Conservation (phyloP, 129 eudicot species). For the Tagetes patula region DNA sequence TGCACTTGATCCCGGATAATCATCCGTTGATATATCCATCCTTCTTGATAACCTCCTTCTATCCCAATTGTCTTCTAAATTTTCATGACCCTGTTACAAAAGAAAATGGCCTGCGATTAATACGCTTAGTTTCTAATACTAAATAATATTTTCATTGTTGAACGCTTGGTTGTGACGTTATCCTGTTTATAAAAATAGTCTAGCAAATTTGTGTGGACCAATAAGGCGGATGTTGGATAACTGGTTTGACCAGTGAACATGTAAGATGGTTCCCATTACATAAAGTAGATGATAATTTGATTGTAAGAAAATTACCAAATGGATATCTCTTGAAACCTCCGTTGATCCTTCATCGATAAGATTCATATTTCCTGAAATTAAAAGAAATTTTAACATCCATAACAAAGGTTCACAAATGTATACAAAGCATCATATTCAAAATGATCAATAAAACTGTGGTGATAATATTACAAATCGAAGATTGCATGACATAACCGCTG, state of each 20-base stretch:
- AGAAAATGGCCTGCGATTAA: background rate
- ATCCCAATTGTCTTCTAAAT: constrained; percentile 21
- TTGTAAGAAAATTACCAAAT: constrained; percentile 27
- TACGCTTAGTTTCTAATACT: too few relatives aligned
- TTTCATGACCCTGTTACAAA: constrained; percentile 27
- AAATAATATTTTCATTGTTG: too few relatives aligned
- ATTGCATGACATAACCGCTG: background rate
- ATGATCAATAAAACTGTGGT: background rate
- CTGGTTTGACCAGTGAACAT: too few relatives aligned
- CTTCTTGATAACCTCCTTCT: constrained; percentile 31
- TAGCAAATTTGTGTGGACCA: too few relatives aligned
- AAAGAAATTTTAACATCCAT: background rate
- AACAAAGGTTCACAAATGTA: background rate
- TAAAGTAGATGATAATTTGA: background rate
- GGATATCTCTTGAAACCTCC: constrained; percentile 24
- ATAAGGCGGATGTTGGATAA: too few relatives aligned
- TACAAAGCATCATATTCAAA: background rate
- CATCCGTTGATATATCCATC: constrained; percentile 46
- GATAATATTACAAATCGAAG: background rate
- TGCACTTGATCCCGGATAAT: constrained; percentile 82
- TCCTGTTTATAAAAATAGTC: too few relatives aligned
- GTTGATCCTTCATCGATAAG: constrained; percentile 28
- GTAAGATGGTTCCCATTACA: too few relatives aligned
- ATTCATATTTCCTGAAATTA: constrained; percentile 43
- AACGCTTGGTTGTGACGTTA: too few relatives aligned